Evolutionary conservation across 2,329 filamentous ascomycete species (phyloP).

Genomic region (Monascus ruber): DNA sequence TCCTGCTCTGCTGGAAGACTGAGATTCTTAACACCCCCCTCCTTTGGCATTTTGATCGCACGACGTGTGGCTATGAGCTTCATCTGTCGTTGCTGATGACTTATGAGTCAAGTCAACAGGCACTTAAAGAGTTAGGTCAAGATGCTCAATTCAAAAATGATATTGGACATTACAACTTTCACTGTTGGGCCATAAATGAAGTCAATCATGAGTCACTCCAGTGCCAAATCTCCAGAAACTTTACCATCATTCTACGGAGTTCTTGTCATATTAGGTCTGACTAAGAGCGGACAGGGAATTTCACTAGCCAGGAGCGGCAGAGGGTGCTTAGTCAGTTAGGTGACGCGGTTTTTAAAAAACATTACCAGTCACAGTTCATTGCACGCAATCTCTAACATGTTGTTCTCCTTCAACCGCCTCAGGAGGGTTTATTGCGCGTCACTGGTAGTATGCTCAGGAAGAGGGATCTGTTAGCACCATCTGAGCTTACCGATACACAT

Average conservation of each 20-base stretch:
- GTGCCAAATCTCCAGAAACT: background rate
- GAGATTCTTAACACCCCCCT: slow-evolving; percentile 13
- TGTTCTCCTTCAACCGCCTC: too few species aligned
- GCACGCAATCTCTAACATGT: too few species aligned
- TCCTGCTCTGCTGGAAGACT: slow-evolving; percentile 12
- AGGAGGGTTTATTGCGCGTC: too few species aligned
- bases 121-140: slow-evolving; percentile 2
- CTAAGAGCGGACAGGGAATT: slow-evolving; percentile 5
- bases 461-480: too few species aligned
- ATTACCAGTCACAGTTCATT: too few species aligned
- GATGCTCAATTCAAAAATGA: slow-evolving; percentile 16
- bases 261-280: slow-evolving; percentile 5
- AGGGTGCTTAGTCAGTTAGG: too few species aligned
- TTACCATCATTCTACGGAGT: background rate
- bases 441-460: too few species aligned
- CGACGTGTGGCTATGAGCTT: slow-evolving; percentile 12
- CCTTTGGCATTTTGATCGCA: slow-evolving; percentile 13
- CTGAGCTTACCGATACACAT: too few species aligned
- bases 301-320: too few species aligned
- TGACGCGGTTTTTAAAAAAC: too few species aligned
- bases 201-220: slow-evolving; percentile 12
- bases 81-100: slow-evolving; percentile 13
- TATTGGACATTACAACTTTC: slow-evolving; percentile 18
- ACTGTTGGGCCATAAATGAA: slow-evolving; percentile 15
- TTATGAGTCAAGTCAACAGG: slow-evolving; percentile 14